Base-by-base conservation (phyloP, 2,329 filamentous ascomycete genomes). In the Scedosporium apiospermum region DNA sequence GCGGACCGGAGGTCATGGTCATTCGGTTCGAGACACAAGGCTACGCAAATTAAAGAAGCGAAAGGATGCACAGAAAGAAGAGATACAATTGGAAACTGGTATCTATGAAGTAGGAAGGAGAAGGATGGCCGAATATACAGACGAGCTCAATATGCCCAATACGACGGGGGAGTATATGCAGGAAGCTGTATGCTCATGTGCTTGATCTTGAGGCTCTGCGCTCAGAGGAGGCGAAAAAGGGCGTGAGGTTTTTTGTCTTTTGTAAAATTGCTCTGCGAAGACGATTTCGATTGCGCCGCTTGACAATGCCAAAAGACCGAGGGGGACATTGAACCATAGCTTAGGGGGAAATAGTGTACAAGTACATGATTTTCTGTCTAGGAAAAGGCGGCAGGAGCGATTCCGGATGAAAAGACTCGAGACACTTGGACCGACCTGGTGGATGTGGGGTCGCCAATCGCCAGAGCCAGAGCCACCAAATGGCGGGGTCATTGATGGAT, bases 1-100 rank as follows among this genome's bases (percentile, higher is more conserved):
- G 79, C 30, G 64, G 62, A 14, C 58, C 51, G 49, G 72, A 68
- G 63, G 67, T 70, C 75, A 76, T 76, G 60, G 49, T 64, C 34
- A 41, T 41, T 41, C 21, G n/a, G 10, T n/a, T 58, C 51, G 51
- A 55, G 12, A 23, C 23, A 55, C 51, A 27, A 27, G 5, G 23
- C 21, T 55, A 55, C 51, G 51, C 51, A 55, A 23, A 55, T 49
- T 49, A 49, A 49, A 46, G 44, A 23, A 55, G 3, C 21, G 23
- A 27, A 27, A 23, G 51, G 21, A 14, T 23, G 18, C 12, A 7
- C 3, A 23, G 51, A 55, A 55, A 23, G 51, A 30, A 55, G 51
- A 55, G 51, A 55, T 27, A 55, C 12, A 27, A 55, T 41, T 38
- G 27, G 34, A 58, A 44, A 53, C n/a, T 21, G 49, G 60, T 61